phyloP scores from a whole-genome alignment of 305 asterid species.

The Fraxinus dipetala region DNA sequence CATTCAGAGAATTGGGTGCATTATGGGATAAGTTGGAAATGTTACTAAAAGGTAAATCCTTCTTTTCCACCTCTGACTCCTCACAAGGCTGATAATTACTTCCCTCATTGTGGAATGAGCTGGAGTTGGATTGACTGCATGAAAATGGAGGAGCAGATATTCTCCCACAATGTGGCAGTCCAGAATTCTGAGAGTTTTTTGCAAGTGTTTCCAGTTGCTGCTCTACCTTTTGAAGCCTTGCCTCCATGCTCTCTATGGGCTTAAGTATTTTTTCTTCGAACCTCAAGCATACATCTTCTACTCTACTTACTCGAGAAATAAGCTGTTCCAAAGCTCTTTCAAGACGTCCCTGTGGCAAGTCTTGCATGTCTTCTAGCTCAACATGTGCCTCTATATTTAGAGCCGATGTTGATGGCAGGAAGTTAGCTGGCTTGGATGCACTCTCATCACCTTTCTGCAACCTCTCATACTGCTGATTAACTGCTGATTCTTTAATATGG shows the following conservation, averaged over 20 bases:
- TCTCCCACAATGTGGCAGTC: conserved; percentile 48
- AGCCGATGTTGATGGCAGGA: conserved; percentile 24
- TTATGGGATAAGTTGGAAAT: conserved; percentile 31
- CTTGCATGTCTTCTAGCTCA: conserved; percentile 27
- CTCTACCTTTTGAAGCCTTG: conserved; percentile 74
- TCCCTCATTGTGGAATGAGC: conserved; percentile 52
- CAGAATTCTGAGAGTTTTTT: conserved; percentile 41
- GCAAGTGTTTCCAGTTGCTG: conserved; percentile 63
- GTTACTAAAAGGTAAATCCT: conserved; percentile 35
- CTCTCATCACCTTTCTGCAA: conserved; percentile 35
- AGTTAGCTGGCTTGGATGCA: conserved; percentile 32
- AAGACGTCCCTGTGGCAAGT: conserved; percentile 33
- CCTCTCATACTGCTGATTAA: conserved; percentile 32
- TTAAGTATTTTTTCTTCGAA: conserved; percentile 79
- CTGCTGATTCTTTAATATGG: conserved; percentile 17
- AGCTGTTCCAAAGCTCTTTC: conserved; percentile 70
- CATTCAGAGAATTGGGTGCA: conserved; percentile 23
- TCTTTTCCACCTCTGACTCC: conserved; percentile 42
- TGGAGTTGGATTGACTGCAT: conserved; percentile 50
- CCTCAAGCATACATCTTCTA: conserved; percentile 78
- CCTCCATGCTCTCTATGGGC: conserved; percentile 77
- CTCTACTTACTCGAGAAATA: conserved; percentile 61
- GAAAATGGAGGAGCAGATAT: conserved; percentile 71
- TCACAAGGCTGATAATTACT: conserved; percentile 37
- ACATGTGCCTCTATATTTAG: conserved; percentile 21